These are phyloP conservation scores for Isatis lusitanica DNA, from an alignment of 441 rosid genomes.

Conservation along the genomic window DNA sequence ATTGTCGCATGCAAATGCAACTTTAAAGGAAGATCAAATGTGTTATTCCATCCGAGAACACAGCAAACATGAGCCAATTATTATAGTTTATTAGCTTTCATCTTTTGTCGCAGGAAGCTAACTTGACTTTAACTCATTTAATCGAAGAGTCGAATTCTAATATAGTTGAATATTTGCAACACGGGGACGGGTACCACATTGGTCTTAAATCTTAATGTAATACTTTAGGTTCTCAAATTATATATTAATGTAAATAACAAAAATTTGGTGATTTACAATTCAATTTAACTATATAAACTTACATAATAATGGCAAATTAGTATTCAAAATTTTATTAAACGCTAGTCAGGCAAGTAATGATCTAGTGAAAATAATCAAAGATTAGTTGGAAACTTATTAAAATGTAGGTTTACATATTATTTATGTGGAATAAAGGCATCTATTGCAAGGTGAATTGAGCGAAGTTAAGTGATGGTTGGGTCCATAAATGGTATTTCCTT, in stretches of 20 bases:
- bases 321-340: neutral
- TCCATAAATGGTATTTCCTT: neutral
- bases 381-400: too few relatives aligned
- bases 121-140: neutral
- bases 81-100: neutral
- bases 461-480: neutral
- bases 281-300: too few relatives aligned
- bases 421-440: neutral
- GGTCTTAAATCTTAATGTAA: neutral
- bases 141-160: neutral
- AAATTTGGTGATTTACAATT: too few relatives aligned
- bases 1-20: constrained; percentile 9
- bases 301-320: neutral
- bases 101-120: neutral
- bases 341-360: too few relatives aligned
- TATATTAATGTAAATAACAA: too few relatives aligned
- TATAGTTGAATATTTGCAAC: neutral
- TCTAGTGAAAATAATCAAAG: neutral
- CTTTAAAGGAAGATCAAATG: neutral
- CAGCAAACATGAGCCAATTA: neutral
- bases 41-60: neutral
- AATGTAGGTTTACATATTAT: too few relatives aligned
- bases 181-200: neutral
- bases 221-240: neutral
- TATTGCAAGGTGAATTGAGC: too few relatives aligned